These are phyloP conservation scores for Nothopassalora personata DNA, from an alignment of 2,329 filamentous ascomycete genomes.

Conservation along the genomic window DNA sequence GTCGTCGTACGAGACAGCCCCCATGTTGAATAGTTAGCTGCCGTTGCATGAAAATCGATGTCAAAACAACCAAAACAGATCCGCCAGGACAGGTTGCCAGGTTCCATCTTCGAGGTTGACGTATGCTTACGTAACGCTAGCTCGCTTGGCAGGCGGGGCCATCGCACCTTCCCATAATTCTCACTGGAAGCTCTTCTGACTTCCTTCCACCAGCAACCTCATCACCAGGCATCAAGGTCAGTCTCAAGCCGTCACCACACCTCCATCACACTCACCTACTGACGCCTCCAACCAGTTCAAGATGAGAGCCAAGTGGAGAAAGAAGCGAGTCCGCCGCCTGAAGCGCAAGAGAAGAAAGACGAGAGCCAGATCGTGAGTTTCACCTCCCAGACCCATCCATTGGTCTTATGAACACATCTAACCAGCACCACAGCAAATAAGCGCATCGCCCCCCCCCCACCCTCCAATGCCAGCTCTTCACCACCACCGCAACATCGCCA, in stretches of 20 bases:
- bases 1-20: constrained; percentile 1
- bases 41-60: background rate
- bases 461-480: constrained; percentile 17
- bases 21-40: constrained; percentile 23
- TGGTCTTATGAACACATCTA: background rate
- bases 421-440: constrained; percentile 36
- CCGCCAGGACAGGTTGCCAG: no score
- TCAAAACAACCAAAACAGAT: background rate
- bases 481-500: constrained; percentile 19
- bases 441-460: constrained; percentile 40
- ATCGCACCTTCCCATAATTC: background rate
- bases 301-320: constrained; percentile 99
- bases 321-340: constrained; percentile 98
- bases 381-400: background rate
- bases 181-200: background rate
- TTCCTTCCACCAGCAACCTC: constrained; percentile 1
- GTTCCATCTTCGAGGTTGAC: background rate
- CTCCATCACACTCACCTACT: constrained; percentile 3
- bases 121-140: background rate
- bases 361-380: constrained; percentile 85
- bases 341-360: constrained; percentile 99
- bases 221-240: background rate
- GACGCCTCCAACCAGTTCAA: constrained; percentile 30
- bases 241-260: background rate
- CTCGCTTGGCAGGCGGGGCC: background rate